Conservation (phyloP, 1,139 yeast species). For the Lodderomyces margitis region DNA sequence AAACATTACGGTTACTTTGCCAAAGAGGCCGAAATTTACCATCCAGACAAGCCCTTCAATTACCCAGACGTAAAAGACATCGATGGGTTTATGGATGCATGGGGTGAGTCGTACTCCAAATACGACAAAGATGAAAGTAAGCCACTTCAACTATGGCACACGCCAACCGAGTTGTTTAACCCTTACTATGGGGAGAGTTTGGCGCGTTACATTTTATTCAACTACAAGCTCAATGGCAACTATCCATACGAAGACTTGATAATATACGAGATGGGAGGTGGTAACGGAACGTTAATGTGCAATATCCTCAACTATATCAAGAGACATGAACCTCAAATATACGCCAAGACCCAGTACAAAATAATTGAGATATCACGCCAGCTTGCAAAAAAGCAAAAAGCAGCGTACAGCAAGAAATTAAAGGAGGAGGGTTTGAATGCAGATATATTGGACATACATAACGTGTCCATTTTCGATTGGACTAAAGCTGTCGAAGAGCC, state of each 20-base stretch:
- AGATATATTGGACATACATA: slow-evolving; percentile 59
- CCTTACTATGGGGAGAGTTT: slow-evolving; percentile 85
- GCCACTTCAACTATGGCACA: slow-evolving; percentile 77
- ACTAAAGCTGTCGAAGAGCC: slow-evolving; percentile 60
- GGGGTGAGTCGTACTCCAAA: slow-evolving; percentile 65
- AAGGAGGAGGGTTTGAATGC: slow-evolving; percentile 42
- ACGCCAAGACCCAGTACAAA: slow-evolving; percentile 62
- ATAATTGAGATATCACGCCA: slow-evolving; percentile 76
- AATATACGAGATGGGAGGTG: slow-evolving; percentile 89
- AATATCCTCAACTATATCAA: slow-evolving; percentile 70
- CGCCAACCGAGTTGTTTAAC: slow-evolving; percentile 81
- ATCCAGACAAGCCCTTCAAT: slow-evolving; percentile 57
- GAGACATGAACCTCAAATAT: slow-evolving; percentile 67
- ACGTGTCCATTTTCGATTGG: slow-evolving; percentile 80
- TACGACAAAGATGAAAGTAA: slow-evolving; percentile 36
- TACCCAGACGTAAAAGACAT: slow-evolving; percentile 58
- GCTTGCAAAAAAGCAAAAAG: slow-evolving; percentile 61
- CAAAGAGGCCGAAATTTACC: slow-evolving; percentile 75
- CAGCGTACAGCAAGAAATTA: slow-evolving; percentile 36
- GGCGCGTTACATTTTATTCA: slow-evolving; percentile 70
- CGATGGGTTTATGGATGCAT: slow-evolving; percentile 66
- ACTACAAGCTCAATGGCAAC: slow-evolving; percentile 58
- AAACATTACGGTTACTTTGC: slow-evolving; percentile 82
- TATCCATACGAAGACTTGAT: slow-evolving; percentile 64
- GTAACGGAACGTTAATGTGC: slow-evolving; percentile 83